A percentile compares a stretch with the other conserved stretches of the same genome.
These are phyloP conservation scores for Candida methanosorbosa DNA, from an alignment of 805 yeast genomes.

Conservation along the genomic window DNA sequence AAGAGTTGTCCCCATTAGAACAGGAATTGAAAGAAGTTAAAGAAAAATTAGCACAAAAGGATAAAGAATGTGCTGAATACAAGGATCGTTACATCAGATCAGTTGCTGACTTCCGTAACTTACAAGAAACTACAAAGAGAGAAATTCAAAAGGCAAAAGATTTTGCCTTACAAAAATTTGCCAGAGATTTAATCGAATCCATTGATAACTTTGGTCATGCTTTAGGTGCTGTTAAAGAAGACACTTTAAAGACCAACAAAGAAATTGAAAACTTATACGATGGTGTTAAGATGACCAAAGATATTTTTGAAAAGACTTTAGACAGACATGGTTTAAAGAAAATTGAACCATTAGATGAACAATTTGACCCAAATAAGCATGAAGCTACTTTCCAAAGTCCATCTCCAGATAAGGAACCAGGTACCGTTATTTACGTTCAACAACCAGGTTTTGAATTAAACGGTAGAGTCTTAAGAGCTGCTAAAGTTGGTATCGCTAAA, in stretches of 20 bases:
- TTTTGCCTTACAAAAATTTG: slow-evolving; percentile 86
- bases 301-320: slow-evolving; percentile 77
- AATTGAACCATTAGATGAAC: slow-evolving; percentile 76
- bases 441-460: slow-evolving; percentile 83
- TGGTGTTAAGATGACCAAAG: slow-evolving; percentile 87
- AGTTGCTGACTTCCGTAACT: slow-evolving; percentile 85
- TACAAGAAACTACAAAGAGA: slow-evolving; percentile 83
- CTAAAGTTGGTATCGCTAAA: slow-evolving; percentile 91
- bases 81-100: slow-evolving; percentile 79
- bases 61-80: slow-evolving; percentile 68
- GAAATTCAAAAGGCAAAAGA: slow-evolving; percentile 83
- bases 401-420: slow-evolving; percentile 82
- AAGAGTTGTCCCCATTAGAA: slow-evolving; percentile 16
- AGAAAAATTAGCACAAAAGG: slow-evolving; percentile 49
- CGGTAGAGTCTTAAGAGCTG: slow-evolving; percentile 86
- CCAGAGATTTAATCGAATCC: slow-evolving; percentile 82
- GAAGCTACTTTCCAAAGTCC: slow-evolving; percentile 89
- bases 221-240: slow-evolving; percentile 58
- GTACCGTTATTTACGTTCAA: slow-evolving; percentile 88
- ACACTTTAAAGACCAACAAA: slow-evolving; percentile 44
- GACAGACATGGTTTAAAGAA: slow-evolving; percentile 71
- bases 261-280: slow-evolving; percentile 73
- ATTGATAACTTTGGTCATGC: slow-evolving; percentile 89
- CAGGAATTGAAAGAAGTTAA: slow-evolving; percentile 32
- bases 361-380: slow-evolving; percentile 84